A percentile compares a stretch with the other conserved stretches of the same genome.
These are phyloP conservation scores for Mucor sp. DNA, from an alignment of 371 early-diverging fungal species.

Conservation along the genomic window DNA sequence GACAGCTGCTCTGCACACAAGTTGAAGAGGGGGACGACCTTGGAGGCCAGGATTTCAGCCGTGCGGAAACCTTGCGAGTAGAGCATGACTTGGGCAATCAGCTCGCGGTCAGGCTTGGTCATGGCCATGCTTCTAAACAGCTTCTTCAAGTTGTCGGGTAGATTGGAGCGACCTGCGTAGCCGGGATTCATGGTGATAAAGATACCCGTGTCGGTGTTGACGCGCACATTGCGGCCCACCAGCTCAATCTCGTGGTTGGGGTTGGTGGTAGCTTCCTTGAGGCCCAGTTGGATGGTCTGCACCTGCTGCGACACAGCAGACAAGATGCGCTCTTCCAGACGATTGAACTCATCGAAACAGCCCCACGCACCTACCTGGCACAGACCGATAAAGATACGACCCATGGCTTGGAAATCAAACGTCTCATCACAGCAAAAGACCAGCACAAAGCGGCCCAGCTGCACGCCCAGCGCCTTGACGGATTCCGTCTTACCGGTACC, in stretches of 20 bases:
- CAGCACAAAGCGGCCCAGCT: conserved; percentile 95
- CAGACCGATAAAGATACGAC: conserved; percentile 98
- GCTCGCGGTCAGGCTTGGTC: conserved; percentile 96
- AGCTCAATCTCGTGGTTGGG: conserved; percentile 87
- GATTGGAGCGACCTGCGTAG: conserved; percentile 97
- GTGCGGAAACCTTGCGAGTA: conserved; percentile 98
- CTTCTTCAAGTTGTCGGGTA: conserved; percentile 98
- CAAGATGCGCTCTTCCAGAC: conserved; percentile 96
- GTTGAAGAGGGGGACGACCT: conserved; percentile 96
- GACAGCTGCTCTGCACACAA: conserved; percentile 94
- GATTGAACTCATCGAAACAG: conserved; percentile 99
- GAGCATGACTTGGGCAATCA: conserved; percentile 99
- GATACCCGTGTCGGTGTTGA: conserved; percentile 91
- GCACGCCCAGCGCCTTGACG: conserved; percentile 96
- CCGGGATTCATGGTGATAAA: conserved; percentile 99
- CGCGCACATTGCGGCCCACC: conserved; percentile 84
- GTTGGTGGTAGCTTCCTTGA: conserved; percentile 69
- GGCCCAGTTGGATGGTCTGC: conserved; percentile 95
- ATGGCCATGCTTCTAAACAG: conserved; percentile 98
- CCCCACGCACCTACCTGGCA: conserved; percentile 99
- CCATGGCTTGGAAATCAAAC: conserved; percentile 99
- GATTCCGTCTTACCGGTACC: conserved; percentile 99
- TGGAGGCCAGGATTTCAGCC: conserved; percentile 92
- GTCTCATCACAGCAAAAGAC: conserved; percentile 99
- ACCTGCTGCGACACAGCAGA: conserved; percentile 99